Base-by-base conservation (phyloP, 306 rosid genomes). In the Amphicarpaea edgeworthii region DNA sequence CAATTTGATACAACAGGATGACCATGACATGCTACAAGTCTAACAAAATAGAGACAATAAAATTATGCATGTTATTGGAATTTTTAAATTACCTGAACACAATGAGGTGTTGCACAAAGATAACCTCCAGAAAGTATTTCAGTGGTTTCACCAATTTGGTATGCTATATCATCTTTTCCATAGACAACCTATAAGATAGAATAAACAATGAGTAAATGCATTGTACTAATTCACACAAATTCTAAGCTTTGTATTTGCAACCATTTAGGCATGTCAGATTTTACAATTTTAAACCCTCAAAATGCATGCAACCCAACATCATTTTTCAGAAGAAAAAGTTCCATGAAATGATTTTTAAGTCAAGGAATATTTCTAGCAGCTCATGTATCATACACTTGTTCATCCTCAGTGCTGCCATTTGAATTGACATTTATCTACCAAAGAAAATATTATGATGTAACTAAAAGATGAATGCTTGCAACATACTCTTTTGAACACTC, bases 101-200 rank as follows among this genome's bases (percentile, higher is more conserved):
- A 95, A 76, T 95, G 98, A 68, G 97, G 98, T 64, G 98, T 95
- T 64, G 98, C 98, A 79, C 97, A 91, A 55, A 95, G 97, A 87
- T 84, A 85, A 47, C 97, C 93, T 68, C 95, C 87, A 73, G 97
- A 95, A 60, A 95, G 91, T 66, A 95, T 83, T 89, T 95, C 91
- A 50, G 97, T 88, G 65, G 96, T 95, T 86, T 95, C 98, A 37
- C 98, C 98, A 79, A 95, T 92, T 85, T 90, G 97, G 83, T 87
- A 95, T 63, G 97, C 98, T 86, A 92, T 92, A 81, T 88, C 96
- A 67, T 92, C 88, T 87, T 82, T 84, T 72, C 93, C 97, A 71
- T 62, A 95, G 75, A 87, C 89, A 80, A 88, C 98, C 98, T 92
- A 77, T 21, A 12, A 32, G 34, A 80, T 17, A 15, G 71, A 81